Conservation (phyloP, 2,329 filamentous ascomycete species). For the Pezicula rhizophila region DNA sequence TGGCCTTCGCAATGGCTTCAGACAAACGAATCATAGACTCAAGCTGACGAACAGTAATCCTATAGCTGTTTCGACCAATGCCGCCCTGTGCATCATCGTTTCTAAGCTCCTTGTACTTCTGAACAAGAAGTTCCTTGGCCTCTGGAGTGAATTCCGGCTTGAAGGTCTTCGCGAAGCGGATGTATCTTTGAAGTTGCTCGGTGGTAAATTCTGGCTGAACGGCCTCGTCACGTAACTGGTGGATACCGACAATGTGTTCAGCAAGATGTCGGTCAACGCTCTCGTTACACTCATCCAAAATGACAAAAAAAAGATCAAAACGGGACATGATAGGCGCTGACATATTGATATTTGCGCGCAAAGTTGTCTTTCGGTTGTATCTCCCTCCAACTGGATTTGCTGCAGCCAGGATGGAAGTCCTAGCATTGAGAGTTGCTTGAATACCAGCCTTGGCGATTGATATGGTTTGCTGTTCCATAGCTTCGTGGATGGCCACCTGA, state of each 20-base stretch:
- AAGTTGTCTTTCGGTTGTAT: slow-evolving; percentile 94
- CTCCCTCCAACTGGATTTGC: slow-evolving; percentile 93
- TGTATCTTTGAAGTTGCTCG: slow-evolving; percentile 93
- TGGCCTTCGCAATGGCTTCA: slow-evolving; percentile 97
- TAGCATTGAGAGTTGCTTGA: slow-evolving; percentile 91
- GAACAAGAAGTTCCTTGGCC: slow-evolving; percentile 77
- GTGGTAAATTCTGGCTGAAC: slow-evolving; percentile 92
- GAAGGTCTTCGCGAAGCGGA: slow-evolving; percentile 93
- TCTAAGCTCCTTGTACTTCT: slow-evolving; percentile 92
- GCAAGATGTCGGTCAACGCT: slow-evolving; percentile 83
- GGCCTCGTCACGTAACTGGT: slow-evolving; percentile 87
- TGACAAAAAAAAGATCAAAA: slow-evolving; percentile 98
- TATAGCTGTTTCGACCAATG: slow-evolving; percentile 89
- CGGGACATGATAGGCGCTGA: slow-evolving; percentile 98
- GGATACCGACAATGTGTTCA: slow-evolving; percentile 89
- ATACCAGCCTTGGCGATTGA: slow-evolving; percentile 98
- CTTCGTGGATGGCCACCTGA: slow-evolving; percentile 98
- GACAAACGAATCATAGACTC: slow-evolving; percentile 93
- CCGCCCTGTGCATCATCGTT: slow-evolving; percentile 92
- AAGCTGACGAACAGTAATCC: slow-evolving; percentile 93
- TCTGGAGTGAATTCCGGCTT: slow-evolving; percentile 86
- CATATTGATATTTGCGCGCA: slow-evolving; percentile 97
- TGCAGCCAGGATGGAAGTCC: slow-evolving; percentile 90
- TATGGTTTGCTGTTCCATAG: slow-evolving; percentile 99
- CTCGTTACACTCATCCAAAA: slow-evolving; percentile 95